Base-by-base conservation (phyloP, 169 alveolate genomes). In the Ophryocystis elektroscirrha region DNA sequence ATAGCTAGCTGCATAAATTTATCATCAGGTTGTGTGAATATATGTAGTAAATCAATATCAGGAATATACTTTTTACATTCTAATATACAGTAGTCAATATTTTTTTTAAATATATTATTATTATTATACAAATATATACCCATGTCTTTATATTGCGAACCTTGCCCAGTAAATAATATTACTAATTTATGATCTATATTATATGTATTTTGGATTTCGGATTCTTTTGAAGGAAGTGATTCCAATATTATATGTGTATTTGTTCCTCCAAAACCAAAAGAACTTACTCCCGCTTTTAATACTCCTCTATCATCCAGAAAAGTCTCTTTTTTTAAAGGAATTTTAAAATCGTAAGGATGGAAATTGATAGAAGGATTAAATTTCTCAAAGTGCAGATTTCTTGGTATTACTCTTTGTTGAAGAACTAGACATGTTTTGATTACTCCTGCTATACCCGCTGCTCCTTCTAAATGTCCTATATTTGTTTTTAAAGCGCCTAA, bases 191-290 rank as follows among this genome's bases (percentile, higher is more conserved):
- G 39, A n/a, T n/a, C n/a, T n/a, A n/a, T n/a, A n/a, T n/a, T n/a
- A n/a, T n/a, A n/a, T n/a, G n/a, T n/a, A n/a, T n/a, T n/a, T n/a
- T n/a, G n/a, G n/a, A n/a, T n/a, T n/a, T n/a, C n/a, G n/a, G n/a
- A n/a, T n/a, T n/a, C n/a, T n/a, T n/a, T n/a, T n/a, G n/a, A n/a
- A n/a, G n/a, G n/a, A n/a, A n/a, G n/a, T n/a, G n/a, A 12, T 32
- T 32, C 39, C 18, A 32, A n/a, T n/a, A 71, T 24, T 24, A 55
- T 59, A 49, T 71, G 77, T 15, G 78, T 67, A 47, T 71, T 71
- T 18, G 73, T 52, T 1, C 74, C 79, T 1, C 79, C 79, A 38
- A 70, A 70, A 27, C 79, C 79, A 44, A 70, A 70, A 4, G 77
- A 61, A n/a, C 70, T 55, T 5, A 70, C 67, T 29, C 76, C 79